phyloP scores from a whole-genome alignment of 192 early-diverging fungal genomes.

The Podila verticillata region DNA sequence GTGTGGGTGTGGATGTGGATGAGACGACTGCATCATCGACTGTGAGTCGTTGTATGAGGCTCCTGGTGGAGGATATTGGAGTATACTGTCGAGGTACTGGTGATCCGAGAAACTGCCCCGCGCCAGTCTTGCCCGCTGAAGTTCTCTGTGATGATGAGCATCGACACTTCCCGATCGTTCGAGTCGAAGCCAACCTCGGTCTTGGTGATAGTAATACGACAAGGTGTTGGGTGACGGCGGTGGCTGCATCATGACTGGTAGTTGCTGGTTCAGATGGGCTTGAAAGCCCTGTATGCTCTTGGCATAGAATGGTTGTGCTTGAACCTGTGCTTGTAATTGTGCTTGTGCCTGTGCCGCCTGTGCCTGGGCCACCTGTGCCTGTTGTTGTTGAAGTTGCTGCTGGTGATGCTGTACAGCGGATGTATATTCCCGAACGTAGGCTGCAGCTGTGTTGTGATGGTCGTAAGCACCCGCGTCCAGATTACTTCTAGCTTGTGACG shows the following conservation, averaged over 20 bases:
- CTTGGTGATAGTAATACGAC: constrained; percentile 59
- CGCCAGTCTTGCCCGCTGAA: constrained; percentile 40
- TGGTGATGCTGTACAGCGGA: constrained; percentile 14
- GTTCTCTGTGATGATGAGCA: constrained; percentile 43
- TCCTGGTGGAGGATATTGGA: constrained; percentile 13
- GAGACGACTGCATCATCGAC: constrained; percentile 24
- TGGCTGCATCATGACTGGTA: constrained; percentile 63
- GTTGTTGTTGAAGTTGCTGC: constrained; percentile 10
- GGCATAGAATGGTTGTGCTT: constrained; percentile 19
- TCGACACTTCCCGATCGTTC: constrained; percentile 49
- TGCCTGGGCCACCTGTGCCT: constrained; percentile 3
- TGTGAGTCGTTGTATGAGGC: constrained; percentile 29
- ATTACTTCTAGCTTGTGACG: constrained; percentile 33
- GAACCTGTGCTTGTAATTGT: constrained; percentile 18
- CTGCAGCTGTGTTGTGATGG: constrained; percentile 40
- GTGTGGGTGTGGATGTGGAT: constrained; percentile 3
- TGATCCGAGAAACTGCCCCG: constrained; percentile 47
- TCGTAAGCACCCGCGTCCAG: constrained; percentile 21
- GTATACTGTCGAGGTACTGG: constrained; percentile 41
- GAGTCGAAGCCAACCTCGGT: constrained; percentile 54
- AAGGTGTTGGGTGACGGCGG: constrained; percentile 62
- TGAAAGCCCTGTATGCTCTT: constrained; percentile 29
- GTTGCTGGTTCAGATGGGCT: constrained; percentile 26
- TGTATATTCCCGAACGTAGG: constrained; percentile 48
- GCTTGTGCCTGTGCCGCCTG: constrained; percentile 18